Percentiles rank a stretch among this genome's conserved stretches.
phyloP scores from a whole-genome alignment of 768 basidiomycete genomes.

The Boletus reticulatus region DNA sequence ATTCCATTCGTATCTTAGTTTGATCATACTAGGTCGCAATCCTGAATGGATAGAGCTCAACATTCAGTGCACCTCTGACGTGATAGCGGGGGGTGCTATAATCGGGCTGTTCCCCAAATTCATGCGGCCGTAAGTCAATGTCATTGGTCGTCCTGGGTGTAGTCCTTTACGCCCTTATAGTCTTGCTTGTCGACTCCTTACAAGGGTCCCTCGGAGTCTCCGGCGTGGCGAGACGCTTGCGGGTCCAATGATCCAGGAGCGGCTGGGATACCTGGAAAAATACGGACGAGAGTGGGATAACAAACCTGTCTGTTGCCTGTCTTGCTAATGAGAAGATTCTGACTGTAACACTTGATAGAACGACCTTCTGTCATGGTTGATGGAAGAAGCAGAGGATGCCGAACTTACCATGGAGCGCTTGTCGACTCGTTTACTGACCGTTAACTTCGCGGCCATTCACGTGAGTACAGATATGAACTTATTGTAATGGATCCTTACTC shows the following conservation, averaged over 20 bases:
- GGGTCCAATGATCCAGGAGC: conserved; percentile 31
- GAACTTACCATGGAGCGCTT: conserved; percentile 22
- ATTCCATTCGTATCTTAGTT: neutral
- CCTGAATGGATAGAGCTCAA: conserved; percentile 33
- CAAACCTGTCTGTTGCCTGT: conserved; percentile 28
- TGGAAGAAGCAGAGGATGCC: conserved; percentile 24
- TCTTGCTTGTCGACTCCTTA: neutral
- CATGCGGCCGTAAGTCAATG: neutral
- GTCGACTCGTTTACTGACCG: conserved; percentile 10
- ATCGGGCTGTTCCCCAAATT: conserved; percentile 34
- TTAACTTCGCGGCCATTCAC: conserved; percentile 21
- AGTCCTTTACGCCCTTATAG: neutral
- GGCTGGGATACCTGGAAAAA: conserved; percentile 20
- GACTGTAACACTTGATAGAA: conserved; percentile 15
- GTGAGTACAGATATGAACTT: conserved; percentile 11
- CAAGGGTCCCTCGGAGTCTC: neutral
- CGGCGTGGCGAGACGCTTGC: conserved; percentile 14
- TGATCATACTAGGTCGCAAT: conserved; percentile 36
- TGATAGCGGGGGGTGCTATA: conserved; percentile 16
- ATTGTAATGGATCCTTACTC: neutral
- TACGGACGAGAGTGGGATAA: conserved; percentile 27
- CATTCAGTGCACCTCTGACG: conserved; percentile 29
- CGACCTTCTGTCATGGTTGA: conserved; percentile 34
- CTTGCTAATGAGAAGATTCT: neutral
- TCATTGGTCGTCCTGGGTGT: too few relatives aligned